Conservation (phyloP, 2,329 filamentous ascomycete genomes). For the Raffaelea deltoideospora region DNA sequence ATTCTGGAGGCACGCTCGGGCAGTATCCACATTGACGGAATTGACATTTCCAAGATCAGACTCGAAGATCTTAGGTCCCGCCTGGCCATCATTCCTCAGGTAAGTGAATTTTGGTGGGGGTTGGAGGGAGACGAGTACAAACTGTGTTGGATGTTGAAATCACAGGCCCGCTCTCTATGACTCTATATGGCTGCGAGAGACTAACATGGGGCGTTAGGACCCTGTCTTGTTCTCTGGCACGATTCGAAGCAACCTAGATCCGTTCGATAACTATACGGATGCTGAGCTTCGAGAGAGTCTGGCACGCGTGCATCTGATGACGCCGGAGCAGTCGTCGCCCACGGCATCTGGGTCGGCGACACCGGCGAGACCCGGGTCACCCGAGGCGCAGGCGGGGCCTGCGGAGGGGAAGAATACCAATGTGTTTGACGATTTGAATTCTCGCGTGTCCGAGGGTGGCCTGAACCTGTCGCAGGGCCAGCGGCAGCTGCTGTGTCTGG, state of each 20-base stretch:
- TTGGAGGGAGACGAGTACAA: not conserved
- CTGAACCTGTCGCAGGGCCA: conserved; percentile 65
- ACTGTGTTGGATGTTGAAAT: no score
- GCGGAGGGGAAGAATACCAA: conserved; percentile 38
- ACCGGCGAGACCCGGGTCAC: conserved; percentile 13
- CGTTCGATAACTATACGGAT: conserved; percentile 57
- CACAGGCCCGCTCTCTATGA: no score
- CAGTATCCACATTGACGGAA: conserved; percentile 52
- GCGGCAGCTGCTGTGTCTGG: conserved; percentile 60
- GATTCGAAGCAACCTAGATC: conserved; percentile 60
- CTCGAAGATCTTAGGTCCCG: conserved; percentile 57
- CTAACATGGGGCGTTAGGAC: conserved; percentile 31
- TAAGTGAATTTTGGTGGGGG: no score
- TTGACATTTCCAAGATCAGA: conserved; percentile 59
- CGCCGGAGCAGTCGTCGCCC: conserved; percentile 14
- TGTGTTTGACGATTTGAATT: conserved; percentile 46
- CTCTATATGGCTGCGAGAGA: no score
- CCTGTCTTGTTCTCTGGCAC: conserved; percentile 72
- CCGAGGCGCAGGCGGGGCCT: conserved; percentile 21
- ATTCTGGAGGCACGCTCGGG: conserved; percentile 58
- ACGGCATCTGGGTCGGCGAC: conserved; percentile 23
- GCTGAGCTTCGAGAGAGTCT: conserved; percentile 54
- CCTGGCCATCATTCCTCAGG: conserved; percentile 62
- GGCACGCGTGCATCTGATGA: conserved; percentile 49
- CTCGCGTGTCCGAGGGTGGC: conserved; percentile 54